Percentiles rank a stretch among this genome's conserved stretches.
phyloP scores from a whole-genome alignment of 2,329 filamentous ascomycete species.

The Paraphaeosphaeria minitans region DNA sequence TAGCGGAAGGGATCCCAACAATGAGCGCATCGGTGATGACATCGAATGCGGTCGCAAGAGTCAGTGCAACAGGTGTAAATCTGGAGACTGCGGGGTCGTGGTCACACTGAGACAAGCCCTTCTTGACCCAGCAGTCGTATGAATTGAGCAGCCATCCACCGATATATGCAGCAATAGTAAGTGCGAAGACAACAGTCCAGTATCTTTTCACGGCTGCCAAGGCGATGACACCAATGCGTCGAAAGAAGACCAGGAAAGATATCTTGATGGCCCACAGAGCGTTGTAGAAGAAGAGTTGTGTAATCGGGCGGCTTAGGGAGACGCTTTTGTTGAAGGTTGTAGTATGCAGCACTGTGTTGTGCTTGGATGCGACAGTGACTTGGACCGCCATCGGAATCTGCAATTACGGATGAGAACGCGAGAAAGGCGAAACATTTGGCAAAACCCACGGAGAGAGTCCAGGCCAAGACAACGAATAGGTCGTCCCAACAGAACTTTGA shows the following conservation, averaged over 20 bases:
- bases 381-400: slow-evolving; percentile 3
- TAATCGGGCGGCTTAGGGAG: slow-evolving; percentile 12
- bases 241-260: slow-evolving; percentile 14
- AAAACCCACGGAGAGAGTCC: slow-evolving; percentile 3
- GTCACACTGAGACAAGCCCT: slow-evolving; percentile 6
- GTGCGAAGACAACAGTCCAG: slow-evolving; percentile 3
- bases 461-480: slow-evolving; percentile 13
- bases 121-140: slow-evolving; percentile 10
- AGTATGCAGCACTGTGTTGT: background rate
- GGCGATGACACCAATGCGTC: slow-evolving; percentile 7
- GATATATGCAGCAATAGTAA: slow-evolving; percentile 8
- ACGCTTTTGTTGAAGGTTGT: background rate
- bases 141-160: slow-evolving; percentile 8
- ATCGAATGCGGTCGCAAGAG: slow-evolving; percentile 8
- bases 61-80: slow-evolving; percentile 10
- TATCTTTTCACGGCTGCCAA: slow-evolving; percentile 4
- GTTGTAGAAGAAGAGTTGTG: slow-evolving; percentile 13
- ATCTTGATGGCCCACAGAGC: slow-evolving; percentile 13
- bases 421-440: background rate
- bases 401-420: background rate
- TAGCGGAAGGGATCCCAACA: slow-evolving; percentile 12
- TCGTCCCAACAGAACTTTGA: slow-evolving; percentile 18
- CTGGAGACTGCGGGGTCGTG: background rate
- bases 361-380: slow-evolving; percentile 3
- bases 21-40: slow-evolving; percentile 14